phyloP scores from a whole-genome alignment of 2,329 filamentous ascomycete species.

The Fusarium heterosporum region DNA sequence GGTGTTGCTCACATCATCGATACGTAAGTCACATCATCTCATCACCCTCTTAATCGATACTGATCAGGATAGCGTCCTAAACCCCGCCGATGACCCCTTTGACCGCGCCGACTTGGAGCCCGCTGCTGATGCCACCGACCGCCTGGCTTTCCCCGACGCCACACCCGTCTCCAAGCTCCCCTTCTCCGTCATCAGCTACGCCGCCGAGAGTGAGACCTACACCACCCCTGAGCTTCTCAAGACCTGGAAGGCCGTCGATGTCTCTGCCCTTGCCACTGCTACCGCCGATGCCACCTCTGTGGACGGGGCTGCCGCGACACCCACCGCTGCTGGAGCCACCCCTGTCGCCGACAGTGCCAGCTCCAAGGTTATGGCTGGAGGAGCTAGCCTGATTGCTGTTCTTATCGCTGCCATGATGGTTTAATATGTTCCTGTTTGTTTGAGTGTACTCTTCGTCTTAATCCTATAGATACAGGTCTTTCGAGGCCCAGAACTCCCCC shows the following conservation, averaged over 20 bases:
- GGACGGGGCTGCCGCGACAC: neutral
- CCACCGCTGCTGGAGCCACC: constrained; percentile 9
- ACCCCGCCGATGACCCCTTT: constrained; percentile 41
- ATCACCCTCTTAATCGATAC: neutral
- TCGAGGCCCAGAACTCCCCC: neutral
- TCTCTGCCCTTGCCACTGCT: constrained; percentile 8
- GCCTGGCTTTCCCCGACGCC: constrained; percentile 46
- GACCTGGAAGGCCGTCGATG: constrained; percentile 44
- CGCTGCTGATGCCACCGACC: constrained; percentile 38
- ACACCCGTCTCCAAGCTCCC: constrained; percentile 44
- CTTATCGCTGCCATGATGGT: constrained; percentile 22
- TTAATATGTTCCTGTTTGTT: neutral
- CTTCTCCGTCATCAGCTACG: constrained; percentile 44
- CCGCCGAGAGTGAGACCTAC: constrained; percentile 40
- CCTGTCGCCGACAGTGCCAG: constrained; percentile 24
- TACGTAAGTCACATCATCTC: constrained; percentile 30
- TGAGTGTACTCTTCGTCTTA: neutral
- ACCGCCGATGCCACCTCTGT: constrained; percentile 13
- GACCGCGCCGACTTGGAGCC: constrained; percentile 43
- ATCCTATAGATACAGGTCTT: neutral
- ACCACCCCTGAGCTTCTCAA: constrained; percentile 46
- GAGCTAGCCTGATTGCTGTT: constrained; percentile 17
- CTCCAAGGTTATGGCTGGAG: constrained; percentile 21
- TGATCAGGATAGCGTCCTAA: constrained; percentile 42
- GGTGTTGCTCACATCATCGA: constrained; percentile 52